These are phyloP conservation scores for Arthrobotrys sphaeroides DNA, from an alignment of 2,329 filamentous ascomycete species.

Conservation along the genomic window DNA sequence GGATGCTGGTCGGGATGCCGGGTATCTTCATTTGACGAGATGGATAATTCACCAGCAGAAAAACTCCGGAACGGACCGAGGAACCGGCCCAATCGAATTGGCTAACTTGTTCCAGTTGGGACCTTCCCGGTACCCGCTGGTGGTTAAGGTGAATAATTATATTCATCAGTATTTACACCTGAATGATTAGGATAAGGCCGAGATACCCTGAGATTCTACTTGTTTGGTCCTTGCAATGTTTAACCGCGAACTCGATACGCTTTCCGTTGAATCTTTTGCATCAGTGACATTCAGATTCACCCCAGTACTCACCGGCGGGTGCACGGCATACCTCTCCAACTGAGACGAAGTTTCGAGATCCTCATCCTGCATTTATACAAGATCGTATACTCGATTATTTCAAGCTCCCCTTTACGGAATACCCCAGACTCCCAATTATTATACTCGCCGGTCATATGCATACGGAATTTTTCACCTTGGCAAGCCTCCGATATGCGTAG, in stretches of 20 bases:
- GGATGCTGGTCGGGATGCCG: constrained; percentile 4
- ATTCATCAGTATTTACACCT: too few relatives aligned
- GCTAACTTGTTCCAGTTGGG: not conserved
- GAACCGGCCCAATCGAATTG: not conserved
- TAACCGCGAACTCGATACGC: not conserved
- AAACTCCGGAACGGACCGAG: not conserved
- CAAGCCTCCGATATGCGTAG: too few relatives aligned
- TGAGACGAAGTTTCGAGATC: not conserved
- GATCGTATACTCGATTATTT: too few relatives aligned
- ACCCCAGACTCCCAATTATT: too few relatives aligned
- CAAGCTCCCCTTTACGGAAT: too few relatives aligned
- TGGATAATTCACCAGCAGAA: not conserved
- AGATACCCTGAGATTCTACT: not conserved
- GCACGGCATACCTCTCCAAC: not conserved
- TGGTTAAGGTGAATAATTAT: too few relatives aligned
- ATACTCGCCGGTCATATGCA: too few relatives aligned
- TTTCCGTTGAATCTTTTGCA: not conserved
- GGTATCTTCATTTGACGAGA: constrained; percentile 3
- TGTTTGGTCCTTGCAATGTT: not conserved
- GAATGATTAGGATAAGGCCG: not conserved
- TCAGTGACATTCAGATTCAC: not conserved
- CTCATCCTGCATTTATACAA: too few relatives aligned
- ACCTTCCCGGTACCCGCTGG: too few relatives aligned
- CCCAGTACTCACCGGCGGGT: not conserved
- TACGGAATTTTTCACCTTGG: too few relatives aligned